phyloP scores from a whole-genome alignment of 345 rosid species.

The Lagerstroemia speciosa region DNA sequence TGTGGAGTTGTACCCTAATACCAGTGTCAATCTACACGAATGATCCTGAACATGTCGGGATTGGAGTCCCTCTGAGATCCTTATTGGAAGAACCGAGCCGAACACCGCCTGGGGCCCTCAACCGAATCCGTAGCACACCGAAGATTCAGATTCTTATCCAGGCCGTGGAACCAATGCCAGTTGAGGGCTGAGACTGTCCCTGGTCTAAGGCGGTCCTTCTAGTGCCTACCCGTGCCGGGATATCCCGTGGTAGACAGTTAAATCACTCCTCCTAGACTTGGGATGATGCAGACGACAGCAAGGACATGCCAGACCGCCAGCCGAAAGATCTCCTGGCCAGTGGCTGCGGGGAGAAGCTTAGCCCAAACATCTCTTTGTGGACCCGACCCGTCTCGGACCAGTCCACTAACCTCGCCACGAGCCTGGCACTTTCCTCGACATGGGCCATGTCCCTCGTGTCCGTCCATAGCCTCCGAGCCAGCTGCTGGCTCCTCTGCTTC shows the following conservation, averaged over 20 bases:
- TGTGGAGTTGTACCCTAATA: too few relatives aligned
- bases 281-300: slow-evolving; percentile 1
- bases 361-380: slow-evolving; percentile 10
- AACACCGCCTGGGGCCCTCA: not conserved
- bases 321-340: slow-evolving; percentile 5
- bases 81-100: not conserved
- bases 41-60: not conserved
- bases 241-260: not conserved
- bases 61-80: not conserved
- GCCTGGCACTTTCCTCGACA: slow-evolving; percentile 54
- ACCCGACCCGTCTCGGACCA: not conserved
- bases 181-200: not conserved
- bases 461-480: slow-evolving; percentile 56
- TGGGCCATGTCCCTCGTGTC: slow-evolving; percentile 55
- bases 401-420: slow-evolving; percentile 61
- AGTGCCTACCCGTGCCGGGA: not conserved
- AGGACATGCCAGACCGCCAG: slow-evolving; percentile 5
- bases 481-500: slow-evolving; percentile 53
- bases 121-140: not conserved
- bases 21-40: not conserved
- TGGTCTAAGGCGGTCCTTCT: not conserved
- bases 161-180: not conserved
- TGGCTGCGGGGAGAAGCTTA: slow-evolving; percentile 6
- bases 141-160: not conserved
- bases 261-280: not conserved